Base-by-base conservation (phyloP, 441 rosid genomes). In the Theobroma grandiflorum region DNA sequence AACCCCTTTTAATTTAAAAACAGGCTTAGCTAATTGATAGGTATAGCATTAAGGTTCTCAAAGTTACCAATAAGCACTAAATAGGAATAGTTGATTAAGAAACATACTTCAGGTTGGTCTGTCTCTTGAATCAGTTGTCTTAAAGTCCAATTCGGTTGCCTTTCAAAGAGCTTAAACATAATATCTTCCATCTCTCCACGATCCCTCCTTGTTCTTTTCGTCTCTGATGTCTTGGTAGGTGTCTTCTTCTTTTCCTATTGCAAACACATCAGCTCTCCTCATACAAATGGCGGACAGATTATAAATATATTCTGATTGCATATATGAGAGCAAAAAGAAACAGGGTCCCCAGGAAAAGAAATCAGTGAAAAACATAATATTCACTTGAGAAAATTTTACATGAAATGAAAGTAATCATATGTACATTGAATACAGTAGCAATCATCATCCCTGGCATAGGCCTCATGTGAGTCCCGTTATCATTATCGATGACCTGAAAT, bases 121-220 rank as follows among this genome's bases (percentile, higher is more conserved):
- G 95, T 92, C 84, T 92, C 95, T 37, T 90, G 90, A 84, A 92
- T 89, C 66, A 92, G 90, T 49, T 74, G 90, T 76, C 89, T 85
- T 70, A 89, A 77, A 62, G 89, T 89, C 93, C 94, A 92, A 76
- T 92, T 89, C 6, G 90, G 64, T 81, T 92, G 94, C 82, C 92
- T 88, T 84, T 92, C 94, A 35, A 92, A 90, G 40, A 90, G 92
- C 87, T 90, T 92, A 69, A 92, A 90, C 93, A 90, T 90, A 35
- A 90, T 88, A 3, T 79, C 93, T 78, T 89, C 94, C 93, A 90
- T 89, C 85, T 92, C 95, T 67, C 91, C 88, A 35, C 92, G 89
- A 73, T 90, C 94, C 83, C 91, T 89, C 81, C 94, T 88, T 71
- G 95, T 90, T 80, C 93, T 85, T 83, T 90, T 92, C 84, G 66